A percentile compares a stretch with the other conserved stretches of the same genome.
Evolutionary conservation across 1,139 yeast genomes (phyloP).

Genomic region (Meyerozyma carpophila): DNA sequence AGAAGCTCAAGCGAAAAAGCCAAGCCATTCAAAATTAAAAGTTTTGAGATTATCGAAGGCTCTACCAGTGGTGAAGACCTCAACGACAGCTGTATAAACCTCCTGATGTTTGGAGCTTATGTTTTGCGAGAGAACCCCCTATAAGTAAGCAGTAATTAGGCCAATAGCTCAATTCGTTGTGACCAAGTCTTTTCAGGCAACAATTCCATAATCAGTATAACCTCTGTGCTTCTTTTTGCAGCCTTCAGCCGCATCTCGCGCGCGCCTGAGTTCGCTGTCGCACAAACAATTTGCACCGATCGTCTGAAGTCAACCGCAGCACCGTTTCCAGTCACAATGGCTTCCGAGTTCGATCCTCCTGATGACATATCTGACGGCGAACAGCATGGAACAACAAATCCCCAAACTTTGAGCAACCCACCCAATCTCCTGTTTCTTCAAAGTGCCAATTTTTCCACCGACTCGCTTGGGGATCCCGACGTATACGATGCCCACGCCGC

Average conservation of each 20-base stretch:
- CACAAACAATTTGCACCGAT: not conserved
- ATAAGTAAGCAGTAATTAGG: not conserved
- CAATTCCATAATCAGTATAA: not conserved
- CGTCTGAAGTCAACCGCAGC: not conserved
- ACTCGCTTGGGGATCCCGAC: conserved; percentile 20
- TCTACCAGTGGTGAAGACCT: conserved; percentile 40
- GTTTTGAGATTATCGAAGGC: conserved; percentile 69
- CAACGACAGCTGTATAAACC: conserved; percentile 66
- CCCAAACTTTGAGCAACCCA: not conserved
- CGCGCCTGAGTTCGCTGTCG: not conserved
- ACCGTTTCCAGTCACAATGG: not conserved
- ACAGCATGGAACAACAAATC: not conserved
- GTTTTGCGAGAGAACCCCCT: conserved; percentile 63
- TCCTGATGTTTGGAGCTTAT: conserved; percentile 72
- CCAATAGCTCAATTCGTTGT: too few relatives aligned
- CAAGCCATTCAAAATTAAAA: conserved; percentile 24
- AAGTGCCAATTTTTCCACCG: conserved; percentile 42
- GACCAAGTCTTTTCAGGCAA: too few relatives aligned
- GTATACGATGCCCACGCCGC: conserved; percentile 8
- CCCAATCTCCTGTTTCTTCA: conserved; percentile 7
- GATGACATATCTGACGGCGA: not conserved
- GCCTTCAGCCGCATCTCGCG: not conserved
- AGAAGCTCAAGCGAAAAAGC: conserved; percentile 5
- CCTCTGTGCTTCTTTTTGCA: not conserved
- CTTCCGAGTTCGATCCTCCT: not conserved